Conservation (phyloP, 306 rosid species). For the Clitoria ternatea region DNA sequence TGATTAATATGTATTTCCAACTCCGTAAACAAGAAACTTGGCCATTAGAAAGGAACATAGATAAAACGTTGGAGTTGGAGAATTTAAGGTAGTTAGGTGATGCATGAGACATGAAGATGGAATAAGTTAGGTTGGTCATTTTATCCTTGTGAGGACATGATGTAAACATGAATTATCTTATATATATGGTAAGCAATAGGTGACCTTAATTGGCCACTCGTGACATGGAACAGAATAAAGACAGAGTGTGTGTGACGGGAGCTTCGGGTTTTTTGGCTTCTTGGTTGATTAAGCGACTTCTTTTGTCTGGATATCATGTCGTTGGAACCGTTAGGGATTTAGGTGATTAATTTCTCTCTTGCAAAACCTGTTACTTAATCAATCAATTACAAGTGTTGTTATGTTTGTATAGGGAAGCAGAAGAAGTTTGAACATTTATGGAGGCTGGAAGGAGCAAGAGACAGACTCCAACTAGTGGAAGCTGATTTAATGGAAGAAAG, state of each 20-base stretch:
- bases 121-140: conserved; percentile 29
- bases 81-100: background rate
- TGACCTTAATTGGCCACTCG: too few species aligned
- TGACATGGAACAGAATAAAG: conserved; percentile 39
- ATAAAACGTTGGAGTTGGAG: too few species aligned
- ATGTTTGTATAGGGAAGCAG: conserved; percentile 44
- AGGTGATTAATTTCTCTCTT: conserved; percentile 42
- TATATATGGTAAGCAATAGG: too few species aligned
- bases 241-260: conserved; percentile 78
- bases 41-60: too few species aligned
- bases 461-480: conserved; percentile 62
- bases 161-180: too few species aligned
- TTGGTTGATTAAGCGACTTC: conserved; percentile 75
- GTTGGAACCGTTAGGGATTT: conserved; percentile 73
- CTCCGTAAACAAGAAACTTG: too few species aligned
- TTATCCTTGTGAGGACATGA: conserved; percentile 20
- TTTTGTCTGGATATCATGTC: conserved; percentile 69
- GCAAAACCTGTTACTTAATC: background rate
- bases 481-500: conserved; percentile 72
- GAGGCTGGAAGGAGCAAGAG: conserved; percentile 81
- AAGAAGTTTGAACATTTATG: conserved; percentile 62
- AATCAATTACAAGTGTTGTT: background rate
- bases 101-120: too few species aligned
- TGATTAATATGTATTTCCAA: too few species aligned
- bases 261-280: conserved; percentile 91